These are phyloP conservation scores for Triangularia verruculosa DNA, from an alignment of 2,329 filamentous ascomycete species.

Conservation along the genomic window DNA sequence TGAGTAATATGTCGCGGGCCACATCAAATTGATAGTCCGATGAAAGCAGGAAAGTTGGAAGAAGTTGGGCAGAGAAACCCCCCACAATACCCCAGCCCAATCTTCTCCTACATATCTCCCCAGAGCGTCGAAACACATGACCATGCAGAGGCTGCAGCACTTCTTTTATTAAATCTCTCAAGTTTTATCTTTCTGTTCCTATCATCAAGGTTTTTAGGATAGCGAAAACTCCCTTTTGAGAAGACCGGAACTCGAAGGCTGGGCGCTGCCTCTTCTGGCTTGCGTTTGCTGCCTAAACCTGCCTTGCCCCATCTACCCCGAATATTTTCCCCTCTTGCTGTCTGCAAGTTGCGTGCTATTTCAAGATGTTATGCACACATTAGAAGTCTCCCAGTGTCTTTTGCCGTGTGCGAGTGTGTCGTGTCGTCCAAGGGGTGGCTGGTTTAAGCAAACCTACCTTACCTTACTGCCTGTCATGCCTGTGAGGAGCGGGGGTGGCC, in stretches of 20 bases:
- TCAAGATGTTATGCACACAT: neutral
- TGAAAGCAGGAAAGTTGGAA: too few species aligned
- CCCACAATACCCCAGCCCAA: neutral
- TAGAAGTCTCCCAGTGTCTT: neutral
- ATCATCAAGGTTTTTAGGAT: neutral
- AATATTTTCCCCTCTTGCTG: neutral
- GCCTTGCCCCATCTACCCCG: neutral
- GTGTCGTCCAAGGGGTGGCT: neutral
- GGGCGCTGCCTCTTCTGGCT: neutral
- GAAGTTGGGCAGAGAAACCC: neutral
- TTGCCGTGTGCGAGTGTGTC: neutral
- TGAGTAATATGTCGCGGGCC: too few species aligned
- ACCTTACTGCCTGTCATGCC: neutral
- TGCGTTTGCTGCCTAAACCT: neutral
- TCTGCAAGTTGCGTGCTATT: neutral
- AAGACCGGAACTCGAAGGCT: neutral
- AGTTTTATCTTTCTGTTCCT: neutral
- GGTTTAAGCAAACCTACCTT: too few species aligned
- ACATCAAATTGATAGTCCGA: too few species aligned
- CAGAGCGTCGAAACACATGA: neutral
- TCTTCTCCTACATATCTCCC: neutral
- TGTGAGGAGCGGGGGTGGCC: too few species aligned
- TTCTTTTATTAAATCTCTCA: neutral
- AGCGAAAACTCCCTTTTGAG: neutral
- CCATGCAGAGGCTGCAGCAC: neutral